phyloP scores from a whole-genome alignment of 2,329 filamentous ascomycete species.

The Botrytis medusae region DNA sequence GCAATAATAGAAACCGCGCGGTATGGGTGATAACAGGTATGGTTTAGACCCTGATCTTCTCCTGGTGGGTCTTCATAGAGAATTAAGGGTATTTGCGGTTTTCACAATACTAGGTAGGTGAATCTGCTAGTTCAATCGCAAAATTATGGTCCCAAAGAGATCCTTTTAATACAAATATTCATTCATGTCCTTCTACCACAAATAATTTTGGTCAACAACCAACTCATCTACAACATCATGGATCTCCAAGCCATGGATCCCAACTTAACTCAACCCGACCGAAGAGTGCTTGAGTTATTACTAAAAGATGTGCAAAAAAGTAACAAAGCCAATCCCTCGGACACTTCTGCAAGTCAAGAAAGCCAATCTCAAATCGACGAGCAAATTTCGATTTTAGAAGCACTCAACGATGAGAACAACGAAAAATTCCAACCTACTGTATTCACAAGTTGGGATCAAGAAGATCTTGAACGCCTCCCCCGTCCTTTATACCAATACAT shows the following conservation, averaged over 20 bases:
- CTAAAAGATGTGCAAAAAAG: slow-evolving; percentile 13
- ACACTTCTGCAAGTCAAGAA: not conserved
- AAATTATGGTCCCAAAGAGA: slow-evolving; percentile 13
- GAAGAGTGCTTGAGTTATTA: slow-evolving; percentile 21
- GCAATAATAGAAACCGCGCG: slow-evolving; percentile 3
- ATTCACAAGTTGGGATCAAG: slow-evolving; percentile 31
- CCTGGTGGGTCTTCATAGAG: not conserved
- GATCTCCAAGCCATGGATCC: slow-evolving; percentile 21
- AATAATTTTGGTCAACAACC: slow-evolving; percentile 9
- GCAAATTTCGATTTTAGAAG: slow-evolving; percentile 19
- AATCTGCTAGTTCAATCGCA: slow-evolving; percentile 11
- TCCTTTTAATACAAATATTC: slow-evolving; percentile 5
- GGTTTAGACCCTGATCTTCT: slow-evolving; percentile 7
- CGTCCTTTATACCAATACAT: slow-evolving; percentile 20
- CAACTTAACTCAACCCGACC: slow-evolving; percentile 16
- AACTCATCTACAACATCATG: slow-evolving; percentile 14
- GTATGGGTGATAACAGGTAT: not conserved
- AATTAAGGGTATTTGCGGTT: slow-evolving; percentile 1
- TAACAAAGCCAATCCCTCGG: not conserved
- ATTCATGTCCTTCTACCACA: slow-evolving; percentile 1
- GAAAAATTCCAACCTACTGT: slow-evolving; percentile 32
- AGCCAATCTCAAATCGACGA: slow-evolving; percentile 15
- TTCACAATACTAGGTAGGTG: slow-evolving; percentile 3
- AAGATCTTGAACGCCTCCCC: slow-evolving; percentile 28
- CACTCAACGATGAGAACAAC: slow-evolving; percentile 23